Evolutionary conservation across 345 rosid genomes (phyloP).

Genomic region (Excoecaria agallocha): DNA sequence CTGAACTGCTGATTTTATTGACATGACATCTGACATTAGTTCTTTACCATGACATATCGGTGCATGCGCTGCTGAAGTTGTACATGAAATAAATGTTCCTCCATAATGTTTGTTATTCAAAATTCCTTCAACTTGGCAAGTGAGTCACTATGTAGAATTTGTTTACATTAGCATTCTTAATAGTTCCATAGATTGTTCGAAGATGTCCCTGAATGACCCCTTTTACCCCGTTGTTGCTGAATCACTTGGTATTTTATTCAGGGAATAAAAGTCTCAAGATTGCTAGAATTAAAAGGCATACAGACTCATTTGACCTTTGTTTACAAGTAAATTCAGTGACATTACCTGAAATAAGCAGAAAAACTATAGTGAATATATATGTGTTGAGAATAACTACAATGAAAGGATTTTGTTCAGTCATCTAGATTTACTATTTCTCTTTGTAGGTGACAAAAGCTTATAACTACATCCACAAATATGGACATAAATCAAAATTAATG

Average conservation of each 20-base stretch:
- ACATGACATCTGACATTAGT: slow-evolving; percentile 4
- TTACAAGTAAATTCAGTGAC: slow-evolving; percentile 55
- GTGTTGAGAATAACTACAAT: neutral
- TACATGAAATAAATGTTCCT: slow-evolving; percentile 62
- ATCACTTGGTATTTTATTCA: slow-evolving; percentile 21
- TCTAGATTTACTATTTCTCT: neutral
- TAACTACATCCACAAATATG: slow-evolving; percentile 90
- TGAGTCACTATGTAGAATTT: slow-evolving; percentile 30
- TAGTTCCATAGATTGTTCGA: neutral
- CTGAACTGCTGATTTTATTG: neutral
- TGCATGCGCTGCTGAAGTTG: slow-evolving; percentile 71
- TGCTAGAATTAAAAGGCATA: slow-evolving; percentile 91
- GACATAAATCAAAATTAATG: slow-evolving; percentile 89
- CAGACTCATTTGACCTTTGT: slow-evolving; percentile 95
- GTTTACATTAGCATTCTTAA: neutral
- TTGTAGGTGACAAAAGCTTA: slow-evolving; percentile 64
- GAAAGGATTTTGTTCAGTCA: too few species aligned
- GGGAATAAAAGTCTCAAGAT: slow-evolving; percentile 95
- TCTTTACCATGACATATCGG: slow-evolving; percentile 41
- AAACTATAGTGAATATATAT: neutral
- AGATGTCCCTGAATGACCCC: neutral
- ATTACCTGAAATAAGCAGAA: neutral
- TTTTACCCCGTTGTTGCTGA: neutral
- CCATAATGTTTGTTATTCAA: slow-evolving; percentile 77
- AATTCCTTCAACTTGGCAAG: slow-evolving; percentile 99